phyloP scores from a whole-genome alignment of 2,329 filamentous ascomycete genomes.

The Huntiella abstrusa region DNA sequence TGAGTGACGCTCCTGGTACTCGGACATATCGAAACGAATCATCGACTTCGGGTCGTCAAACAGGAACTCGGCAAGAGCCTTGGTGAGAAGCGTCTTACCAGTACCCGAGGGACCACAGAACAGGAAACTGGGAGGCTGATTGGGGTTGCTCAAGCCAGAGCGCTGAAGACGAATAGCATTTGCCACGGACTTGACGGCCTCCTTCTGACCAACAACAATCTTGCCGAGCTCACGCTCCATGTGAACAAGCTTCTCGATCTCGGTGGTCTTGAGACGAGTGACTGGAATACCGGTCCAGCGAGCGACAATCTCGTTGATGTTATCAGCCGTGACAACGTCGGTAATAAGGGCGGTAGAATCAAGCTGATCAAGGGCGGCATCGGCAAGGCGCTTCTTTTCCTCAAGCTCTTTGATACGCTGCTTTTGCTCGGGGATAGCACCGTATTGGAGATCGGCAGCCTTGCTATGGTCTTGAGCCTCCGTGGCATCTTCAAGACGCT shows the following conservation, averaged over 20 bases:
- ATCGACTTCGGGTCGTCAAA: conserved; percentile 95
- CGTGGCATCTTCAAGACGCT: conserved; percentile 86
- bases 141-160: conserved; percentile 86
- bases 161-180: conserved; percentile 92
- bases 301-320: conserved; percentile 97
- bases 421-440: conserved; percentile 87
- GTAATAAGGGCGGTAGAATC: conserved; percentile 60
- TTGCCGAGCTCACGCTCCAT: conserved; percentile 81
- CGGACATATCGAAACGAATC: conserved; percentile 99
- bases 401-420: conserved; percentile 64
- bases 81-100: conserved; percentile 92
- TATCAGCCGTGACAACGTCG: conserved; percentile 85
- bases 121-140: conserved; percentile 91
- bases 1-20: conserved; percentile 94
- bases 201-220: conserved; percentile 80
- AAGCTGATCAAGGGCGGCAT: conserved; percentile 43
- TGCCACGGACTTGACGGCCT: conserved; percentile 72
- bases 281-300: conserved; percentile 98
- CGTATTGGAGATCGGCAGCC: conserved; percentile 89
- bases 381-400: conserved; percentile 57
- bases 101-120: conserved; percentile 98
- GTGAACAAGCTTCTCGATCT: conserved; percentile 95
- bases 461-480: conserved; percentile 67
- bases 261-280: conserved; percentile 77
- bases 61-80: conserved; percentile 90